Base-by-base conservation (phyloP, 176 grass and related monocot genomes). In the Aegilops sharonensis region DNA sequence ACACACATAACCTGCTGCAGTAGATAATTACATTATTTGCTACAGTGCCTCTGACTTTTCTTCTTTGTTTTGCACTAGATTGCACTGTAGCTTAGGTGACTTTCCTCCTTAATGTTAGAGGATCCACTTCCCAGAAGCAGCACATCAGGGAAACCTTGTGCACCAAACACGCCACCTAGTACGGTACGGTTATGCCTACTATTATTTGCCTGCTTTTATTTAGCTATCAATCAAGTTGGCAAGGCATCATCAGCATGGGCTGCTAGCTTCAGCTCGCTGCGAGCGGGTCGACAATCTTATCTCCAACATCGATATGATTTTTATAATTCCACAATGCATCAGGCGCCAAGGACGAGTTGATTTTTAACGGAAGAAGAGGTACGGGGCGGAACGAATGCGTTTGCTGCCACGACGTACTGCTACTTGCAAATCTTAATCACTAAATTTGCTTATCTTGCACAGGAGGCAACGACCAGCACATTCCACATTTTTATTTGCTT, bases 121-220 rank as follows among this genome's bases (percentile, higher is more conserved):
- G n/a, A n/a, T n/a, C n/a, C n/a, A n/a, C n/a, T n/a, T n/a, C n/a
- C n/a, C 15, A 18, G 50, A 54, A 54, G 50, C 50, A 18, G 50
- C 50, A 6, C 2, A 54, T 54, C 77, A 60, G 12, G 6, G 47
- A 9, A 27, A 50, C 47, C 47, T 83, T 83, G 34, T 39, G 69
- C 88, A 43, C 50, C 62, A 6, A 85, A 85, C 75, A 77, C 62
- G 29, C 83, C 88, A 6, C 11, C 18, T 29, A 31, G 81, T 27
- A 52, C 36, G 71, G 77, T 59, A 3, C 56, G 18, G 17, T 37
- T 37, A 37, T 37, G 36, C 36, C 36, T 6, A 65, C 34, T 35
- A 35, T 15, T 23, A 27, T 27, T 27, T 9, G 8, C 9, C 25
- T 40, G n/a, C 57, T 60, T 48, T 37, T 75, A 43, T 47, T 47